Conservation (phyloP, 805 yeast genomes). For the Saccharomyces paradoxus region DNA sequence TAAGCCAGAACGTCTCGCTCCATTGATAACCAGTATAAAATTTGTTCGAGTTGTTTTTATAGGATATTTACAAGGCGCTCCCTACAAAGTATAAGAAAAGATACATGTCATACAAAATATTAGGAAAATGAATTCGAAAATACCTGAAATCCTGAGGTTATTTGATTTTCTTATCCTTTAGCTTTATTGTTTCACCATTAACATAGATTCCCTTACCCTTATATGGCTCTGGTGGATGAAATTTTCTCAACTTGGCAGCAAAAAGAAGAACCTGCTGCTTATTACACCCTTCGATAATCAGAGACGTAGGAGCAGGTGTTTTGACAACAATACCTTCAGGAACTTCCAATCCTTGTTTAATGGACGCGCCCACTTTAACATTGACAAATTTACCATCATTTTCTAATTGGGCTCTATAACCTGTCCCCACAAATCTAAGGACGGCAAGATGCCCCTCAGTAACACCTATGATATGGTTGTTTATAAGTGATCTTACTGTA, state of each 20-base stretch:
- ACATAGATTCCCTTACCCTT: constrained; percentile 96
- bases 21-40: no score
- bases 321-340: constrained; percentile 71
- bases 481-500: constrained; percentile 69
- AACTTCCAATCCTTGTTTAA: constrained; percentile 63
- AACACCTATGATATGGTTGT: constrained; percentile 78
- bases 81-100: not conserved
- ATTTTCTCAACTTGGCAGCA: constrained; percentile 80
- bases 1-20: not conserved
- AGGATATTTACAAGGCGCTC: not conserved
- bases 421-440: constrained; percentile 89
- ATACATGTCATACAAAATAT: not conserved
- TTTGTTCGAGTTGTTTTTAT: not conserved
- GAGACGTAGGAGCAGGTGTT: constrained; percentile 78
- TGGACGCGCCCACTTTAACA: constrained; percentile 83
- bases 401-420: constrained; percentile 83
- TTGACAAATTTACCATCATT: constrained; percentile 49
- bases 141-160: constrained; percentile 22
- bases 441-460: constrained; percentile 88
- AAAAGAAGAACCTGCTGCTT: constrained; percentile 79
- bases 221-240: constrained; percentile 95
- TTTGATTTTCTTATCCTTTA: constrained; percentile 91
- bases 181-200: constrained; percentile 80
- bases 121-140: not conserved
- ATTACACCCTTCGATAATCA: constrained; percentile 78